Percentiles rank a stretch among this genome's conserved stretches.
phyloP scores from a whole-genome alignment of 2,329 filamentous ascomycete genomes.

The Diaporthe longicolla region DNA sequence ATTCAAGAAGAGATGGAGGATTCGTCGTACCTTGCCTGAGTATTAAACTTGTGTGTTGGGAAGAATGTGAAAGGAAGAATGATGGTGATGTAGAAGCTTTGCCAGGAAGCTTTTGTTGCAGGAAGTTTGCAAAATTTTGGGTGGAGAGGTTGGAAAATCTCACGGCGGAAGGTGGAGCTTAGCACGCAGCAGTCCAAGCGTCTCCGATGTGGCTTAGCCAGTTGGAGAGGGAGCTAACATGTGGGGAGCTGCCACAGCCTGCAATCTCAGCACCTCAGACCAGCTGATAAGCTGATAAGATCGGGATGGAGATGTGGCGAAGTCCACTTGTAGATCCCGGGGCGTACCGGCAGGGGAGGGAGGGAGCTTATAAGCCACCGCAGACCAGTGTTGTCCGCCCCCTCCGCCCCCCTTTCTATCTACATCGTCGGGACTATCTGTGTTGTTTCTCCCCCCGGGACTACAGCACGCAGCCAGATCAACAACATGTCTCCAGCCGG shows the following conservation, averaged over 20 bases:
- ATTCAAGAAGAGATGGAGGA: slow-evolving; percentile 5
- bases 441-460: slow-evolving; percentile 35
- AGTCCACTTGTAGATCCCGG: slow-evolving; percentile 24
- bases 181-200: background rate
- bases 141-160: slow-evolving; percentile 40
- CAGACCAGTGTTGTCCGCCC: slow-evolving; percentile 12
- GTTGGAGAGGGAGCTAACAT: slow-evolving; percentile 16
- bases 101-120: slow-evolving; percentile 26
- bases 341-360: slow-evolving; percentile 14
- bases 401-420: background rate
- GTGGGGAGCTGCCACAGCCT: slow-evolving; percentile 17
- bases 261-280: slow-evolving; percentile 25
- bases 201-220: slow-evolving; percentile 8
- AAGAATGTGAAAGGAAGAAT: slow-evolving; percentile 19
- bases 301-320: slow-evolving; percentile 31
- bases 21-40: slow-evolving; percentile 49
- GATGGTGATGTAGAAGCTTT: slow-evolving; percentile 15
- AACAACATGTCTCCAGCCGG: slow-evolving; percentile 68
- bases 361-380: slow-evolving; percentile 35
- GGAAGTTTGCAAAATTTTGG: slow-evolving; percentile 25
- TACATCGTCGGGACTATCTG: slow-evolving; percentile 12
- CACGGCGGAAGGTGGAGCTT: slow-evolving; percentile 21
- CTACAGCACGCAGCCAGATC: slow-evolving; percentile 43
- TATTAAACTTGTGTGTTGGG: slow-evolving; percentile 30
- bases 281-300: background rate